phyloP scores from a whole-genome alignment of 352 stramenopile genomes.

The Saprolegnia parasitica region DNA sequence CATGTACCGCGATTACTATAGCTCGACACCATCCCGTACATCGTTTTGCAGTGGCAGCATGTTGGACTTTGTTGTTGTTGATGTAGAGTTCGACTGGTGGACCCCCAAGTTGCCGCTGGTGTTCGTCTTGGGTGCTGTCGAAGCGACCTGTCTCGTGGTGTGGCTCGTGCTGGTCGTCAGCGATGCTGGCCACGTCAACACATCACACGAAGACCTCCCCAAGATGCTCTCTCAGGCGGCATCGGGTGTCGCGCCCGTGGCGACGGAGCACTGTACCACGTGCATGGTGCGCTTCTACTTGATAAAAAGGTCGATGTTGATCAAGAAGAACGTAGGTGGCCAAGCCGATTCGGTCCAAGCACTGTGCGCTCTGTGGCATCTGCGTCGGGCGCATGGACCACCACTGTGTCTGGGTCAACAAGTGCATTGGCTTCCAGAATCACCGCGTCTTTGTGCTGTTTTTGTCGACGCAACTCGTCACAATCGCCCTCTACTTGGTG shows the following conservation, averaged over 20 bases:
- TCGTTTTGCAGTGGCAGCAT: not conserved
- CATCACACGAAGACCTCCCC: not conserved
- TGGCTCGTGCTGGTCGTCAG: slow-evolving; percentile 6
- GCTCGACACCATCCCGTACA: not conserved
- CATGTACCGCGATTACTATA: not conserved
- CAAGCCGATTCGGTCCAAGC: slow-evolving; percentile 75
- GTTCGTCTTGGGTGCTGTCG: not conserved
- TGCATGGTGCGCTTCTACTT: slow-evolving; percentile 36
- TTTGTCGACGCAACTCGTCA: slow-evolving; percentile 56
- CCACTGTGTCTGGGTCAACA: slow-evolving; percentile 85
- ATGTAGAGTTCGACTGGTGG: slow-evolving; percentile 4
- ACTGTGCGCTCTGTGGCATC: slow-evolving; percentile 68
- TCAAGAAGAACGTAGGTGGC: slow-evolving; percentile 29
- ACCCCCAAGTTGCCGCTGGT: not conserved
- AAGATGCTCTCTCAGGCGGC: slow-evolving; percentile 47
- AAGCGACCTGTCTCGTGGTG: slow-evolving; percentile 9
- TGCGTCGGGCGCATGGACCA: slow-evolving; percentile 83
- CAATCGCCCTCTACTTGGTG: slow-evolving; percentile 44
- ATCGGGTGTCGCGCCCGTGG: slow-evolving; percentile 38
- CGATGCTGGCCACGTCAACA: slow-evolving; percentile 2
- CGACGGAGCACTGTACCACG: slow-evolving; percentile 57
- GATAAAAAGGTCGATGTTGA: not conserved
- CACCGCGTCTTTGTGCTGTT: slow-evolving; percentile 77
- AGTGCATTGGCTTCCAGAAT: slow-evolving; percentile 72
- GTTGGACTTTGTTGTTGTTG: not conserved